Conservation (phyloP, 2,329 filamentous ascomycete genomes). For the Fusarium sp. region DNA sequence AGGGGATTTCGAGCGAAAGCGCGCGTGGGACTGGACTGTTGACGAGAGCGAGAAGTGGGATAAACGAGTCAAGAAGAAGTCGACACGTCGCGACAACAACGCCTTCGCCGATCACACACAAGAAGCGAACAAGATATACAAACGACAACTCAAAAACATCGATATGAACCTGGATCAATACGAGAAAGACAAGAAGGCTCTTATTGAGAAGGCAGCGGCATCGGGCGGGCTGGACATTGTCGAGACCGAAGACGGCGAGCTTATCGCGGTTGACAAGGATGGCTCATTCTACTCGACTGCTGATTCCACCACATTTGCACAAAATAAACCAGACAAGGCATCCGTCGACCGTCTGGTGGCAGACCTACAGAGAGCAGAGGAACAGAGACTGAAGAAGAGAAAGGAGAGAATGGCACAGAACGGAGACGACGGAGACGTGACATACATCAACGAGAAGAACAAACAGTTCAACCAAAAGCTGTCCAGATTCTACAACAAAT, state of each 20-base stretch:
- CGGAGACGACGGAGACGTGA: conserved; percentile 91
- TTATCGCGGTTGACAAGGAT: conserved; percentile 92
- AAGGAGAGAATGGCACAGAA: conserved; percentile 81
- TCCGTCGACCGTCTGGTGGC: conserved; percentile 89
- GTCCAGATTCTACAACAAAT: conserved; percentile 96
- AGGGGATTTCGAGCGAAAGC: conserved; percentile 96
- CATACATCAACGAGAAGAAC: conserved; percentile 99
- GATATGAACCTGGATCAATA: conserved; percentile 86
- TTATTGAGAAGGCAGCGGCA: conserved; percentile 86
- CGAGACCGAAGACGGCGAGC: conserved; percentile 93
- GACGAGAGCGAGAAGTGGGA: conserved; percentile 97
- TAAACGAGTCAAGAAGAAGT: conserved; percentile 87
- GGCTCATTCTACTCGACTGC: conserved; percentile 92
- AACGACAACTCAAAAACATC: conserved; percentile 85
- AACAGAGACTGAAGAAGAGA: conserved; percentile 86
- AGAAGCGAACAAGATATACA: conserved; percentile 93
- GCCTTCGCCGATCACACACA: conserved; percentile 90
- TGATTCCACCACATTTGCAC: conserved; percentile 82
- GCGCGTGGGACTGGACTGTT: conserved; percentile 98
- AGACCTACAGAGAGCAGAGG: conserved; percentile 90
- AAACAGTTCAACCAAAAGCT: conserved; percentile 99
- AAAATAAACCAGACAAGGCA: conserved; percentile 88
- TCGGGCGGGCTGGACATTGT: conserved; percentile 91
- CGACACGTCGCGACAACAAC: conserved; percentile 82
- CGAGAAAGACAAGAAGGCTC: conserved; percentile 85